phyloP scores from a whole-genome alignment of 495 filamentous ascomycete species.

The Apodospora peruviana region DNA sequence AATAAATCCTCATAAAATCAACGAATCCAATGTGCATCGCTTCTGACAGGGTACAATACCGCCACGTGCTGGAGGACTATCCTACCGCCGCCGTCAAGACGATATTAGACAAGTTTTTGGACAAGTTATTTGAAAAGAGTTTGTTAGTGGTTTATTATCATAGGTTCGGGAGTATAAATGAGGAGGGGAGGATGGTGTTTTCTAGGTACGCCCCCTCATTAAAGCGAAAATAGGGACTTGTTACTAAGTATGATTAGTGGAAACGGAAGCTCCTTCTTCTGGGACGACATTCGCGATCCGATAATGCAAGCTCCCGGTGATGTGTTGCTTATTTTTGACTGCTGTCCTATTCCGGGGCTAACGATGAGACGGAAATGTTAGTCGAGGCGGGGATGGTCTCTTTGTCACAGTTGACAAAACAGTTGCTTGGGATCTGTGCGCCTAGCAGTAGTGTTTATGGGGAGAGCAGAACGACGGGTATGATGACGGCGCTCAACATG shows the following conservation, averaged over 20 bases:
- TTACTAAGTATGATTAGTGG: no score
- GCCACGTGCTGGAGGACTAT: constrained; percentile 18
- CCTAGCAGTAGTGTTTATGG: no score
- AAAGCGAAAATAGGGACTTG: no score
- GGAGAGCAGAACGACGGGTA: no score
- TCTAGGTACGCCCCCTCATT: constrained; percentile 18
- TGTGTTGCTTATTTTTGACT: constrained; percentile 23
- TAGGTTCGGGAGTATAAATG: constrained; percentile 13
- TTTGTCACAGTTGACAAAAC: constrained; percentile 17
- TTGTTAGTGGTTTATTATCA: constrained; percentile 22
- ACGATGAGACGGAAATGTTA: constrained; percentile 5
- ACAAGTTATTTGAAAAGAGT: neutral
- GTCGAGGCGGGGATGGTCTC: constrained; percentile 13
- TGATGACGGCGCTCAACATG: no score
- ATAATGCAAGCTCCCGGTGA: constrained; percentile 17
- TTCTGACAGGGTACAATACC: constrained; percentile 21
- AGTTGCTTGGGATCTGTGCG: constrained; percentile 21
- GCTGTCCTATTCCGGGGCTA: constrained; percentile 7
- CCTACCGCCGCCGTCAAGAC: constrained; percentile 22
- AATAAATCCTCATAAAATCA: no score
- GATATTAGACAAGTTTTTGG: constrained; percentile 17
- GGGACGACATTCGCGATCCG: constrained; percentile 25
- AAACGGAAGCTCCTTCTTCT: no score
- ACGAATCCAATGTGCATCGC: no score
- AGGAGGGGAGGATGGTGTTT: constrained; percentile 20